Evolutionary conservation across 1,139 yeast genomes (phyloP).

Genomic region (Hyphopichia burtonii): DNA sequence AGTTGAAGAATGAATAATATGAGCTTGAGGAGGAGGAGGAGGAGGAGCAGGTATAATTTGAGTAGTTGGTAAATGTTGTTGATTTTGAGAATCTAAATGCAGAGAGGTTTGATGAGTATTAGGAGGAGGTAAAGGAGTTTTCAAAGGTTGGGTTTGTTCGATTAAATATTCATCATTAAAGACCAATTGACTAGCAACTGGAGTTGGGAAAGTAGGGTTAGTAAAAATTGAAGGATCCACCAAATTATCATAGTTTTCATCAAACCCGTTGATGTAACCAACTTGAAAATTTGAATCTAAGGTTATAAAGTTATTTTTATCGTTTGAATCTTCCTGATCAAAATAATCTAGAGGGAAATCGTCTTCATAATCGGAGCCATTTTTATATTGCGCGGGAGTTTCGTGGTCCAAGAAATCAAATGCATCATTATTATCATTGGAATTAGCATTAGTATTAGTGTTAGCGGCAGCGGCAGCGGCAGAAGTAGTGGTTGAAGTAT

Average conservation of each 20-base stretch:
- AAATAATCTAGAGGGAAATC: conserved; percentile 73
- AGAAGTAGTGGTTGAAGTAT: conserved; percentile 7
- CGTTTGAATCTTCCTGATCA: conserved; percentile 13
- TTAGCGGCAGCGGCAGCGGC: not conserved
- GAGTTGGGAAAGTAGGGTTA: conserved; percentile 10
- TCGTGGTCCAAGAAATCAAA: conserved; percentile 22
- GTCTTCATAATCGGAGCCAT: conserved; percentile 41
- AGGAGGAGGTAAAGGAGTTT: conserved; percentile 8
- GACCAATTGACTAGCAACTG: conserved; percentile 29
- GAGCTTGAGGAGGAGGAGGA: conserved; percentile 1
- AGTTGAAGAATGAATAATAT: not conserved
- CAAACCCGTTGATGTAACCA: conserved; percentile 14
- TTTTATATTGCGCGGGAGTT: conserved; percentile 25
- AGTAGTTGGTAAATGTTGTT: not conserved
- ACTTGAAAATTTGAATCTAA: conserved; percentile 30
- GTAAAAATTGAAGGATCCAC: conserved; percentile 29
- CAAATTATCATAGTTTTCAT: conserved; percentile 26
- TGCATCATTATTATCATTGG: conserved; percentile 10
- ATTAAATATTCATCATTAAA: conserved; percentile 45
- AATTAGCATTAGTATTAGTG: not conserved
- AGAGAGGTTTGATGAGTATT: not conserved
- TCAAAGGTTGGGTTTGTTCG: conserved; percentile 47
- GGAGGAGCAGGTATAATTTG: not conserved
- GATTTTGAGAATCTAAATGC: not conserved
- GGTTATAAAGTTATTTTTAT: conserved; percentile 30